phyloP scores from a whole-genome alignment of 2,329 filamentous ascomycete genomes.

The Graphiopsis chlorocephala region DNA sequence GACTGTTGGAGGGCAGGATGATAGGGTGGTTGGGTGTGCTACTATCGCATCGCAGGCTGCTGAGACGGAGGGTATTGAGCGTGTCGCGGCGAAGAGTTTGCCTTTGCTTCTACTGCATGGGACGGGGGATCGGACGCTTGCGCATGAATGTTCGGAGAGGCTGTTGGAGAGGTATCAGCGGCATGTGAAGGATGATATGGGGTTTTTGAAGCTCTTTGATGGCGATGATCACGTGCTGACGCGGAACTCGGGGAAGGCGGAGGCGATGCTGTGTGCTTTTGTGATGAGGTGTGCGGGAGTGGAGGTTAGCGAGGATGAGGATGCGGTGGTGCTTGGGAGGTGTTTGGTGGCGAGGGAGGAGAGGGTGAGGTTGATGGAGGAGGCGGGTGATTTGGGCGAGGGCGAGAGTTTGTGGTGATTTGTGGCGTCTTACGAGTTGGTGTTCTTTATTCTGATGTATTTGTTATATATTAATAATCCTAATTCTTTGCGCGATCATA shows the following conservation, averaged over 20 bases:
- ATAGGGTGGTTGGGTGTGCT: slow-evolving; percentile 38
- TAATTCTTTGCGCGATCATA: neutral
- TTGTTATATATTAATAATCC: neutral
- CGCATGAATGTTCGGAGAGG: slow-evolving; percentile 34
- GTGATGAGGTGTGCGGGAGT: slow-evolving; percentile 36
- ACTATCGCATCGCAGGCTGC: slow-evolving; percentile 42
- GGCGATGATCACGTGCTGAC: slow-evolving; percentile 44
- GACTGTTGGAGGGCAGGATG: slow-evolving; percentile 34
- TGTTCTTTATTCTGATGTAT: neutral
- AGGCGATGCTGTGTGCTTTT: slow-evolving; percentile 42
- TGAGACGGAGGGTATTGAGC: slow-evolving; percentile 34
- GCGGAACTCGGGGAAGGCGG: slow-evolving; percentile 37
- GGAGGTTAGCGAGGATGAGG: slow-evolving; percentile 23
- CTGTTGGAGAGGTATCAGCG: slow-evolving; percentile 39
- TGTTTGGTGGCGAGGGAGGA: slow-evolving; percentile 26
- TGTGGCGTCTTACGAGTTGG: neutral
- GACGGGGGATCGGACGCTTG: slow-evolving; percentile 38
- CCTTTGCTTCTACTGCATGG: slow-evolving; percentile 42
- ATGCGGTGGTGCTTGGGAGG: slow-evolving; percentile 19
- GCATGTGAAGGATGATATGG: slow-evolving; percentile 24
- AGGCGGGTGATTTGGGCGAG: slow-evolving; percentile 38
- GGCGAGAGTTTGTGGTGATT: slow-evolving; percentile 31
- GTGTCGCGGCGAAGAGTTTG: slow-evolving; percentile 30
- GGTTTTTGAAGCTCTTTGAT: slow-evolving; percentile 40
- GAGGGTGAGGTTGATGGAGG: slow-evolving; percentile 29